Evolutionary conservation across 148 eudicot genomes (phyloP).

Genomic region (Euryodendron excelsum): DNA sequence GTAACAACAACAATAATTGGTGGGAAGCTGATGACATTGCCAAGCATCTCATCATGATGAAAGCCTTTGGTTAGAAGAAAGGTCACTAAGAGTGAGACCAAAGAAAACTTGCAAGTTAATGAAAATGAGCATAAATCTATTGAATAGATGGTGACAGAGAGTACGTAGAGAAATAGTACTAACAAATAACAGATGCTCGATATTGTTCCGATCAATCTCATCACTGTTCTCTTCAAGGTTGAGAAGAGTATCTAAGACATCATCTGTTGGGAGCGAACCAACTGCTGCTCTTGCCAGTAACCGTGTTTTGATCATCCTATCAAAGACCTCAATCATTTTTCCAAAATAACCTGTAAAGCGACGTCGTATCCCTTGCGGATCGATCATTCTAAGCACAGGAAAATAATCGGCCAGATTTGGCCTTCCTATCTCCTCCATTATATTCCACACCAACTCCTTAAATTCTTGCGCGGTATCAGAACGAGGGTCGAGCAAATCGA

Average conservation of each 20-base stretch:
- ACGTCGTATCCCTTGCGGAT: background rate
- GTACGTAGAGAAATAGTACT: background rate
- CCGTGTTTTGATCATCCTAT: background rate
- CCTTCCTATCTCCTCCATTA: background rate
- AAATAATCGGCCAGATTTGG: background rate
- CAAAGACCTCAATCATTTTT: background rate
- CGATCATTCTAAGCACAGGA: background rate
- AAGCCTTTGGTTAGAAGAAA: no score
- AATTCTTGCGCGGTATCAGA: background rate
- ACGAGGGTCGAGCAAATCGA: background rate
- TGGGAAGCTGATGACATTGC: no score
- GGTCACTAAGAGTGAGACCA: background rate
- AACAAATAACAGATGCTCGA: background rate
- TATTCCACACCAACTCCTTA: background rate
- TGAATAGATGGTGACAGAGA: background rate
- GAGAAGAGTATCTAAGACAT: background rate
- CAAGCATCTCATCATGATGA: no score
- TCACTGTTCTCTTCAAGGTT: background rate
- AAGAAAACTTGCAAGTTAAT: no score
- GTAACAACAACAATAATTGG: no score
- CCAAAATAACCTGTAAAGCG: background rate
- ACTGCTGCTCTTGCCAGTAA: background rate
- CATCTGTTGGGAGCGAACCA: background rate
- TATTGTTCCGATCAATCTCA: background rate
- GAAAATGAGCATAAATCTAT: no score